Evolutionary conservation across 306 rosid species (phyloP), one percentile per base, ranked within the genome.

Genomic region (Dryas drummondii): DNA sequence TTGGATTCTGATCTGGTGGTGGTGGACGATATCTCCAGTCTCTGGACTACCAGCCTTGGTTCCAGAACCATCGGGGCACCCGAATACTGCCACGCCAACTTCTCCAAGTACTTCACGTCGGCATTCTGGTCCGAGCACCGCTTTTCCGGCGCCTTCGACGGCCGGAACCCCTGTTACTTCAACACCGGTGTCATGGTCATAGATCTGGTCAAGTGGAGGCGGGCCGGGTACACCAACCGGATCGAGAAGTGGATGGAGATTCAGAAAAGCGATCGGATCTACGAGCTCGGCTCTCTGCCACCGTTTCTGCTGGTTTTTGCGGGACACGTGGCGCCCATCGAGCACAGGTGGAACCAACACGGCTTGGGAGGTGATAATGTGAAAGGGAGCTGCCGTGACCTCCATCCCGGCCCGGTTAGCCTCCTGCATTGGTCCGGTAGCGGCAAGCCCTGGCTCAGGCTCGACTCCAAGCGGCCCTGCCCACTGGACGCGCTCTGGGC

Each of bases 181-280:
- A 91, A 91, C 81, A 86, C 96, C 1, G 96, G 97, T 13, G 97
- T 91, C 53, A 89, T 91, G 97, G 97, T 91, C 4, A 86, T 91
- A 78, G 97, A 91, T 89, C 88, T 91, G 68, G 88, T 44, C 0
- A 70, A 52, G 56, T 91, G 97, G 97, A 82, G 97, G 70, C 82
- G 73, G 52, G 76, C 26, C 19, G 63, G 78, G 17, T 91, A 80
- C 81, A 82, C 93, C 62, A 84, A 64, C 57, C 64, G 69, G 59
- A 91, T 91, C 26, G 96, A 88, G 73, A 76, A 51, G 66, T 91
- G 96, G 96, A 91, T 91, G 93, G 91, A 91, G 75, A 79, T 91
- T 57, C 96, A 91, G 85, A 88, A 88, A 72, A 85, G 76, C 55
- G 72, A 80, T 3, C 84, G 93, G 82, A 91, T 91, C 83, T 91